A percentile compares a stretch with the other conserved stretches of the same genome.
phyloP scores from a whole-genome alignment of 306 rosid species.

The Styphnolobium japonicum region DNA sequence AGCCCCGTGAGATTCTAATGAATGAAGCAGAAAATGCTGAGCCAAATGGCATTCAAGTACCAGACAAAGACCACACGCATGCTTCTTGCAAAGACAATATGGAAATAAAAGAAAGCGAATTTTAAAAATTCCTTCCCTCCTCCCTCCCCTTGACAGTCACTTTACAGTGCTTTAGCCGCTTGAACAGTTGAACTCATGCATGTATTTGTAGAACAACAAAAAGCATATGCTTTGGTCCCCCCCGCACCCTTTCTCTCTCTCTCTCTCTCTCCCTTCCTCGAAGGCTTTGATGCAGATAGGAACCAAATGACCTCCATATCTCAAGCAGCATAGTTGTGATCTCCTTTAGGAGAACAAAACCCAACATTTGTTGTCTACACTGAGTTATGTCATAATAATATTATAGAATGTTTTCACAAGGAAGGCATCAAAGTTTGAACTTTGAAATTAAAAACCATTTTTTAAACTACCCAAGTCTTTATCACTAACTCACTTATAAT shows the following conservation, averaged over 20 bases:
- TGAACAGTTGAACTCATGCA: no score
- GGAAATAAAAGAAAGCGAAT: slow-evolving; percentile 3
- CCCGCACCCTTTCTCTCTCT: neutral
- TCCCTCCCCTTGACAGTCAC: slow-evolving; percentile 14
- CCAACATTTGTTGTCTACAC: slow-evolving; percentile 17
- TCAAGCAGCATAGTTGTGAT: slow-evolving; percentile 25
- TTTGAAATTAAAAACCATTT: neutral
- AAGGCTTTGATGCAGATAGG: slow-evolving; percentile 18
- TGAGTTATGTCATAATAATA: neutral
- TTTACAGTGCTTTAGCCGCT: neutral
- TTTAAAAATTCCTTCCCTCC: slow-evolving; percentile 31
- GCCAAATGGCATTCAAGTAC: slow-evolving; percentile 22
- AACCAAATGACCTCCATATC: slow-evolving; percentile 11
- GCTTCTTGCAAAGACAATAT: slow-evolving; percentile 31
- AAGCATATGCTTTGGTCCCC: slow-evolving; percentile 39
- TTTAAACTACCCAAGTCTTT: neutral
- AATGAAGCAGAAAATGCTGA: slow-evolving; percentile 17
- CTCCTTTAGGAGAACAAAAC: slow-evolving; percentile 22
- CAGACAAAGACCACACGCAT: slow-evolving; percentile 30
- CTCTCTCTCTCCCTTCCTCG: neutral
- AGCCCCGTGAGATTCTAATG: slow-evolving; percentile 15
- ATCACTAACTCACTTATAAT: neutral
- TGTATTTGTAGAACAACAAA: slow-evolving; percentile 25
- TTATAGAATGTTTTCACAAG: neutral
- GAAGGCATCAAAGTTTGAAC: slow-evolving; percentile 8